phyloP scores from a whole-genome alignment of 352 stramenopile genomes.

The Elongisporangium prolatum region DNA sequence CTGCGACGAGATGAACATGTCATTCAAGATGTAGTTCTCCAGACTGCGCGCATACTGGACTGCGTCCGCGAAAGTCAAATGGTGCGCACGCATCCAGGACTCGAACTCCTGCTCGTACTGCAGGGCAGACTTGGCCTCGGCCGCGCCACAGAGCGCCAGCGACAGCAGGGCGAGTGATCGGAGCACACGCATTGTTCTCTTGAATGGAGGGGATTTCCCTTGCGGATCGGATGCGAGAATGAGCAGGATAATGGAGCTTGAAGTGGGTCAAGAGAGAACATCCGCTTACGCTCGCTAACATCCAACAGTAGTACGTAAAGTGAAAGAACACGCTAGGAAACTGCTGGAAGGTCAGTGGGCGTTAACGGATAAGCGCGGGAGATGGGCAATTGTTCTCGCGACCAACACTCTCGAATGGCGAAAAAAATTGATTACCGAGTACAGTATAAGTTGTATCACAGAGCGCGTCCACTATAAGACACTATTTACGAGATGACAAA shows the following conservation, averaged over 20 bases:
- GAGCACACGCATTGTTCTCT: slow-evolving; percentile 15
- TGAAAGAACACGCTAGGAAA: not conserved
- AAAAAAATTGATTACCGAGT: not conserved
- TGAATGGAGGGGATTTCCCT: slow-evolving; percentile 6
- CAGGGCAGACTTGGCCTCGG: slow-evolving; percentile 43
- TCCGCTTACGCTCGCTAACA: slow-evolving; percentile 7
- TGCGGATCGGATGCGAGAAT: slow-evolving; percentile 7
- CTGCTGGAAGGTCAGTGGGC: not conserved
- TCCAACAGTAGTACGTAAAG: not conserved
- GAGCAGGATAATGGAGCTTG: slow-evolving; percentile 4
- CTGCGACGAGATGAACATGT: slow-evolving; percentile 85
- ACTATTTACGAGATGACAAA: not conserved
- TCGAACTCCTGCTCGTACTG: slow-evolving; percentile 76
- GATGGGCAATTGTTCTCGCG: slow-evolving; percentile 8
- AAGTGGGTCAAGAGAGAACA: slow-evolving; percentile 11
- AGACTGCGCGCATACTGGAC: slow-evolving; percentile 67
- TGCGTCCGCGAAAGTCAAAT: slow-evolving; percentile 46
- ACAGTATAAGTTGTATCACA: not conserved
- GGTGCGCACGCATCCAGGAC: slow-evolving; percentile 52
- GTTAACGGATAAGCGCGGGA: slow-evolving; percentile 15
- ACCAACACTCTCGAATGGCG: not conserved
- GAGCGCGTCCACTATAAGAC: not conserved
- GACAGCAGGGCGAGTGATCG: slow-evolving; percentile 15
- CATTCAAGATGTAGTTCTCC: slow-evolving; percentile 79
- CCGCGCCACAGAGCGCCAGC: slow-evolving; percentile 21